These are phyloP conservation scores for Thyridium curvatum DNA, from an alignment of 2,329 filamentous ascomycete genomes.

Conservation along the genomic window DNA sequence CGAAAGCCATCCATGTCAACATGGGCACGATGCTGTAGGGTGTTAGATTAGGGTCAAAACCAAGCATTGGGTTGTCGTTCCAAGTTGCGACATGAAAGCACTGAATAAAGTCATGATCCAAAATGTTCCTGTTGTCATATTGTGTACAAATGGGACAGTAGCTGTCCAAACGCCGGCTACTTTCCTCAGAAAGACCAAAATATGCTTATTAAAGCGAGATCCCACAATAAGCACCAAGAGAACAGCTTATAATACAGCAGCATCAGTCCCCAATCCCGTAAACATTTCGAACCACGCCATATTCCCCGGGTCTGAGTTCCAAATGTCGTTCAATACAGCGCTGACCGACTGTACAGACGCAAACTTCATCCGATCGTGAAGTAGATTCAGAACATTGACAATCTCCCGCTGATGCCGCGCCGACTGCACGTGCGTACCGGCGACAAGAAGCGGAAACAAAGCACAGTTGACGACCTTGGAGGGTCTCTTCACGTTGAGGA, in stretches of 20 bases:
- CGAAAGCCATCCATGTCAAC: conserved; percentile 24
- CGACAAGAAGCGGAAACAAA: conserved; percentile 28
- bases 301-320: not conserved
- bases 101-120: too few relatives aligned
- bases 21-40: not conserved
- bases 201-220: too few relatives aligned
- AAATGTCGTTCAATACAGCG: conserved; percentile 23
- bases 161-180: too few relatives aligned
- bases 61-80: too few relatives aligned
- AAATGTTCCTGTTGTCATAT: too few relatives aligned
- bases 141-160: too few relatives aligned
- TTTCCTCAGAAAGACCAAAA: too few relatives aligned
- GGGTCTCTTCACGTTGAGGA: conserved; percentile 25
- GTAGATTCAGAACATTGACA: conserved; percentile 10
- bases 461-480: conserved; percentile 31
- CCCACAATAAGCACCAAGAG: too few relatives aligned
- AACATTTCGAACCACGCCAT: conserved; percentile 1
- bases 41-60: too few relatives aligned
- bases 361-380: conserved; percentile 24
- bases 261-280: not conserved
- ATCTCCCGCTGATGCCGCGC: conserved; percentile 17
- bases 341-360: conserved; percentile 24
- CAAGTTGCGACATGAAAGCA: too few relatives aligned
- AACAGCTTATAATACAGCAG: not conserved
- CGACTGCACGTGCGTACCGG: conserved; percentile 25